Percentiles rank a stretch among this genome's conserved stretches.
Evolutionary conservation across 1,284 basidiomycete genomes (phyloP).

Genomic region (Ustilago sp.): DNA sequence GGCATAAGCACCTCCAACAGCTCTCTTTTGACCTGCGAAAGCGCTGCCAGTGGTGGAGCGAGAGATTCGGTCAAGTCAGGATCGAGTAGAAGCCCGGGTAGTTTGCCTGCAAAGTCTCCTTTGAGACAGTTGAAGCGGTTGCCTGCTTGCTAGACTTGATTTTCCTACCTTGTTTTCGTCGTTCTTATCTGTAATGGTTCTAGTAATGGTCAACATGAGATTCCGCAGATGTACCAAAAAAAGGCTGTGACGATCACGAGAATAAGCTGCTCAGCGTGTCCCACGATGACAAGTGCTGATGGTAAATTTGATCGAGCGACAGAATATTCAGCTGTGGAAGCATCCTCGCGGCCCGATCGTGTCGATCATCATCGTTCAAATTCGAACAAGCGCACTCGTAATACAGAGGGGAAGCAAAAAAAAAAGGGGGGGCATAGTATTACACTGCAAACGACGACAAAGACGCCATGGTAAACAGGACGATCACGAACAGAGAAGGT

Average conservation of each 20-base stretch:
- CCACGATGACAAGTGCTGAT: too few relatives aligned
- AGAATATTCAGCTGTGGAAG: too few relatives aligned
- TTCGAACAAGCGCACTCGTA: background rate
- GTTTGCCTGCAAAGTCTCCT: conserved; percentile 2
- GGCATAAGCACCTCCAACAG: background rate
- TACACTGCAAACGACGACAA: background rate
- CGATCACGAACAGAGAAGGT: background rate
- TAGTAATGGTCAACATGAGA: conserved; percentile 3
- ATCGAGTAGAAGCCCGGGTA: conserved; percentile 10
- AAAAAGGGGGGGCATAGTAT: background rate
- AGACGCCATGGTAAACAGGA: background rate
- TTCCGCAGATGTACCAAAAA: too few relatives aligned
- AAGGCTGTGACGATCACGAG: background rate
- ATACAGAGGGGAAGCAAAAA: background rate
- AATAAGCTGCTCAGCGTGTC: too few relatives aligned
- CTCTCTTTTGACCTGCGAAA: background rate
- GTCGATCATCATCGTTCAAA: background rate
- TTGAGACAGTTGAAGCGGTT: background rate
- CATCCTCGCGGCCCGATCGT: too few relatives aligned
- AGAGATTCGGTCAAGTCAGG: background rate
- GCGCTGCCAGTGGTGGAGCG: background rate
- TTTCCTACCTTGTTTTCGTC: background rate
- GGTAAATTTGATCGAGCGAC: too few relatives aligned
- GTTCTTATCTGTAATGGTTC: background rate
- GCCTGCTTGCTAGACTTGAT: background rate